Evolutionary conservation across 306 rosid genomes (phyloP).

Genomic region (Malus fusca): DNA sequence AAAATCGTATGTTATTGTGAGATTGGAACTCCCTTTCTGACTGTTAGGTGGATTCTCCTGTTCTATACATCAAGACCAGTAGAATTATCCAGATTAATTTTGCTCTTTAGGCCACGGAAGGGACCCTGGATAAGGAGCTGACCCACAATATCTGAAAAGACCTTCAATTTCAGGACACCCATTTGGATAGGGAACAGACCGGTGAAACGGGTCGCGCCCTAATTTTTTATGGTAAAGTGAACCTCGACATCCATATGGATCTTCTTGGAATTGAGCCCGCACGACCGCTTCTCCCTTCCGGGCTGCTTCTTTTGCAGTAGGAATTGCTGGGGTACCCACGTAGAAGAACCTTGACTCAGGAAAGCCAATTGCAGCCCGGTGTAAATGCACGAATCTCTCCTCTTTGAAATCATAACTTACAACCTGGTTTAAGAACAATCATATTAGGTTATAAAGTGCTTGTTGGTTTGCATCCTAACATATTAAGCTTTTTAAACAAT

Average conservation of each 20-base stretch:
- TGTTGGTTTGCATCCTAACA: no score
- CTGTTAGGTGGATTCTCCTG: not conserved
- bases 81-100: not conserved
- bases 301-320: constrained; percentile 63
- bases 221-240: constrained; percentile 67
- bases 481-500: no score
- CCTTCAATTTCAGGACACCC: constrained; percentile 89
- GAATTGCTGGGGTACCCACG: constrained; percentile 63
- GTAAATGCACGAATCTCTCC: constrained; percentile 70
- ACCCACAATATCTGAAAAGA: constrained; percentile 78
- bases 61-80: not conserved
- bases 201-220: constrained; percentile 84
- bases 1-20: not conserved
- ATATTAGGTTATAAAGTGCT: not conserved
- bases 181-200: constrained; percentile 81
- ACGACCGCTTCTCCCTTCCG: constrained; percentile 76
- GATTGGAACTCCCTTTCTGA: not conserved
- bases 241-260: constrained; percentile 80
- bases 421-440: constrained; percentile 43
- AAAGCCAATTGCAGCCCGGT: constrained; percentile 85
- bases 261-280: constrained; percentile 62
- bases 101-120: constrained; percentile 53
- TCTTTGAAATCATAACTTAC: constrained; percentile 87
- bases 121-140: constrained; percentile 57
- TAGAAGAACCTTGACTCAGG: constrained; percentile 81